Base-by-base conservation (phyloP, 1,284 basidiomycete species). In the Erythrobasidium hasegawianum region DNA sequence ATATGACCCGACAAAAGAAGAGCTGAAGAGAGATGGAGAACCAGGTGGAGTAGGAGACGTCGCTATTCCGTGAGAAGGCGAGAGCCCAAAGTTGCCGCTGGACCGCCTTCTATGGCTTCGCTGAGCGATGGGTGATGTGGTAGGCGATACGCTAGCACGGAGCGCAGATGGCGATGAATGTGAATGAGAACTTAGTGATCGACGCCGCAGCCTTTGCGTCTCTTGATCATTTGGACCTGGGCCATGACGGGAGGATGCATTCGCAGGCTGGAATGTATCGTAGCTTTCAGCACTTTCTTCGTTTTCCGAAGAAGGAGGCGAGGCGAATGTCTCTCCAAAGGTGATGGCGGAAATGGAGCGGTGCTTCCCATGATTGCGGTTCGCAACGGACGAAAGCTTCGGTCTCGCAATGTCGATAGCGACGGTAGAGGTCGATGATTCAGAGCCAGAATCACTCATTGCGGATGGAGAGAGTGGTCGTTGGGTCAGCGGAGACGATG, bases 1-100 rank as follows among this genome's bases (percentile, higher is more conserved):
- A 64, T 77, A 78, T 1, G 73, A 75, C n/a, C 78, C 78, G 39
- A 77, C 72, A 38, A 78, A 70, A 8, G 74, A 70, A 2, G 49
- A 54, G 52, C 57, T 55, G 57, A 60, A 59, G 27, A 56, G 52
- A 7, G 53, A 67, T 29, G 65, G 65, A 13, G 62, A 65, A 7
- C 27, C 55, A 16, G 62, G 56, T 18, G 62, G 39, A 27, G 61
- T 64, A 10, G 61, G 56, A 16, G 50, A 20, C 8, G 14, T 18
- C 16, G 33, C 38, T 33, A 47, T 27, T 27, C 27, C 5, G 16
- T 40, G n/a, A 41, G 29, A 60, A 59, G 57, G 49, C 24, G 58
- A 55, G 39, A 29, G 59, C 8, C 20, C 20, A 20, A 10, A 38
- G 49, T 67, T 64, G 29, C 59, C 64, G 29, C 64, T 61, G 4